Evolutionary conservation across 345 rosid genomes (phyloP), one percentile per base, ranked within the genome.

Genomic region (Pistacia integerrima): DNA sequence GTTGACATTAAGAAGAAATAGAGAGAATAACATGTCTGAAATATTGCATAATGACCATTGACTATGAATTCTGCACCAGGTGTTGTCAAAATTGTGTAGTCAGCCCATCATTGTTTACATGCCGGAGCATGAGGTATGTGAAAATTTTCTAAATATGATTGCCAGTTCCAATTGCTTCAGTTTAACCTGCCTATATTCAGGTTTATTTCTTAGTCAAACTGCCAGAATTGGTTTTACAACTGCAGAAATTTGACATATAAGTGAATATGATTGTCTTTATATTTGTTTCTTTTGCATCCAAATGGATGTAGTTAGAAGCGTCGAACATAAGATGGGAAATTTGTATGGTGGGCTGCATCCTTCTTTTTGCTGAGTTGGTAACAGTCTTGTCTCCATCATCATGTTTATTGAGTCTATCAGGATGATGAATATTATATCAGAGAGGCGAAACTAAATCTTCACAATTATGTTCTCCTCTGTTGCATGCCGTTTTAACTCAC

Each of bases 21-120:
- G n/a, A n/a, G n/a, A n/a, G n/a, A n/a, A n/a, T n/a, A n/a, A n/a
- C n/a, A n/a, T n/a, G n/a, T 44, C 20, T 67, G 75, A 74, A 74
- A 67, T 74, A 55, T 18, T 28, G n/a, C 30, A 11, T 70, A 36
- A 65, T 73, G 73, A 76, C 55, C 74, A 64, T 55, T 25, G 63
- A 38, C 74, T 33, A 4, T 68, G 49, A 44, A 22, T 66, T 48
- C 57, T 78, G 51, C 14, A 72, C 69, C 88, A 95, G 96, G 99
- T 95, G 57, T 89, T 93, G 72, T 93, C 98, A 49, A 93, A 85
- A 79, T 81, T 93, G 65, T 93, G 97, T 70, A 71, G 82, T 76
- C 99, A 87, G 83, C 97, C 97, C 7, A 79, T 93, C 66, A 73
- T 85, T 30, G 94, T 95, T 64, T 91, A 91, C 80, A 93, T 95